Percentiles rank a stretch among this genome's conserved stretches.
These are phyloP conservation scores for Phytophthora fragariaefolia DNA, from an alignment of 352 stramenopile species.

Conservation along the genomic window DNA sequence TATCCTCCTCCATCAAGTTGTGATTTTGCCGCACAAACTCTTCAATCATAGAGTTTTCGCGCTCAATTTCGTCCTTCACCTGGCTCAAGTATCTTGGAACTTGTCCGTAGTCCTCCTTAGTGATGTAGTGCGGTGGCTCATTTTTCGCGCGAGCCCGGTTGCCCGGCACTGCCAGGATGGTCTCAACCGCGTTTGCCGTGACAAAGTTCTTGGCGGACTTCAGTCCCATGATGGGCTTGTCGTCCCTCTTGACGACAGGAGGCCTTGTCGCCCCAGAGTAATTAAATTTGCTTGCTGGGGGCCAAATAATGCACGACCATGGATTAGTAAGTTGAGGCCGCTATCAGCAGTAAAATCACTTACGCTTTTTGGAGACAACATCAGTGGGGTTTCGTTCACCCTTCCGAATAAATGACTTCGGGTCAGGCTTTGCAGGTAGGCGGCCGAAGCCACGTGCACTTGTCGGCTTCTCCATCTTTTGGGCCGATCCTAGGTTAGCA, in stretches of 20 bases:
- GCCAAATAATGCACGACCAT: neutral
- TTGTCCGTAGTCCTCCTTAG: slow-evolving; percentile 94
- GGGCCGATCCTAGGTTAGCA: slow-evolving; percentile 64
- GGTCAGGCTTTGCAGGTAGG: slow-evolving; percentile 65
- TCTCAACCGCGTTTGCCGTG: slow-evolving; percentile 93
- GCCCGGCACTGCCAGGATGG: slow-evolving; percentile 84
- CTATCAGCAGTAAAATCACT: slow-evolving; percentile 17
- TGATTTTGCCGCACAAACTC: slow-evolving; percentile 91
- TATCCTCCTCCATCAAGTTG: slow-evolving; percentile 82
- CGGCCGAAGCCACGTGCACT: slow-evolving; percentile 74
- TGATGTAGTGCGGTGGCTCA: slow-evolving; percentile 78
- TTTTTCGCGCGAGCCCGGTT: slow-evolving; percentile 64
- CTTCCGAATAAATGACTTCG: slow-evolving; percentile 77
- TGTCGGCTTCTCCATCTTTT: slow-evolving; percentile 47
- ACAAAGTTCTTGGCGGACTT: slow-evolving; percentile 95
- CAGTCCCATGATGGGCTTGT: slow-evolving; percentile 93
- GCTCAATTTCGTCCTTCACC: slow-evolving; percentile 93
- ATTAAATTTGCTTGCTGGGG: slow-evolving; percentile 72
- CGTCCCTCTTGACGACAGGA: slow-evolving; percentile 78
- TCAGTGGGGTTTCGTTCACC: slow-evolving; percentile 58
- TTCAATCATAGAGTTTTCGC: slow-evolving; percentile 94
- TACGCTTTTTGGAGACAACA: slow-evolving; percentile 55
- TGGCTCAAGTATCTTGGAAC: slow-evolving; percentile 91
- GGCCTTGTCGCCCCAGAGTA: slow-evolving; percentile 71
- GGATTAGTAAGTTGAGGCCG: neutral